These are phyloP conservation scores for Saccharomycopsis fibuligera DNA, from an alignment of 805 yeast species.

Conservation along the genomic window DNA sequence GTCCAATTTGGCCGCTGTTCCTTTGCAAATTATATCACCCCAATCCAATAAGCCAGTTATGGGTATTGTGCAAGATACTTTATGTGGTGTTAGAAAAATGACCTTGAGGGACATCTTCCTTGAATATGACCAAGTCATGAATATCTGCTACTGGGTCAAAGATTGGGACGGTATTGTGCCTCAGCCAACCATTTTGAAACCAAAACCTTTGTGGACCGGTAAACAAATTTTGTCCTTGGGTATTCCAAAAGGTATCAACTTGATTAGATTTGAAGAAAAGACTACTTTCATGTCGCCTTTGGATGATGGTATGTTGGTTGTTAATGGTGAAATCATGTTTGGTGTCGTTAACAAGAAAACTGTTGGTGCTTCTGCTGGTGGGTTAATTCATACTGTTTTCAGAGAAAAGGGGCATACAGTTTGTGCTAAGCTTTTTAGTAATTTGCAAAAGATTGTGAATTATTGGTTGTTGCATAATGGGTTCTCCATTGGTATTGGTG, in stretches of 20 bases:
- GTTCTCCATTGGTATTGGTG: conserved; percentile 99
- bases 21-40: conserved; percentile 95
- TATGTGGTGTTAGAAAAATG: conserved; percentile 95
- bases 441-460: conserved; percentile 90
- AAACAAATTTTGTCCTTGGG: conserved; percentile 89
- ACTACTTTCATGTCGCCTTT: conserved; percentile 77
- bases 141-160: conserved; percentile 95
- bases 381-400: conserved; percentile 93
- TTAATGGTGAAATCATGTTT: conserved; percentile 93
- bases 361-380: conserved; percentile 98
- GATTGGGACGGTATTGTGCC: conserved; percentile 98
- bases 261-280: conserved; percentile 90
- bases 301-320: conserved; percentile 92
- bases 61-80: conserved; percentile 99
- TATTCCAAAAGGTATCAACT: conserved; percentile 91
- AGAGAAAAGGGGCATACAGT: conserved; percentile 92
- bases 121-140: conserved; percentile 92
- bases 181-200: conserved; percentile 87
- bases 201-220: conserved; percentile 97
- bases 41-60: conserved; percentile 98
- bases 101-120: conserved; percentile 84
- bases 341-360: conserved; percentile 98
- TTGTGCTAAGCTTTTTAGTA: conserved; percentile 87
- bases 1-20: conserved; percentile 93
- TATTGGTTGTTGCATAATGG: conserved; percentile 96